Evolutionary conservation across 129 eudicot species (phyloP), one percentile per base, ranked within the genome.

Genomic region (Solidago caesia): DNA sequence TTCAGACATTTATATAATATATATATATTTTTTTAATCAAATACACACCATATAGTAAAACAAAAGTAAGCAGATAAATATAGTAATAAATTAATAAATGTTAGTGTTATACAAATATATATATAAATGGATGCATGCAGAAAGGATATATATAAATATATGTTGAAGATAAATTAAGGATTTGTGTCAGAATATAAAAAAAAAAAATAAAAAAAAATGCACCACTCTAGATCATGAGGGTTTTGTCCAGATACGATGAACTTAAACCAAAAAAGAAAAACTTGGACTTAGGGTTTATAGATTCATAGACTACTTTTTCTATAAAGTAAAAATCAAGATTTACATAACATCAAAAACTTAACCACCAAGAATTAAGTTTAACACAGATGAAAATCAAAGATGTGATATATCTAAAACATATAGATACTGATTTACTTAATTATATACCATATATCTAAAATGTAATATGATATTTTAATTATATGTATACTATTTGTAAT

Each of bases 121-220:
- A 52, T 65, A 66, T 42, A 75, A 44, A 44, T 76, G 52, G 67
- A 67, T 79, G 74, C 83, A 79, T 79, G 78, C 78, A 79, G 69
- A 73, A 79, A 41, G 57, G 44, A 69, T 56, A 49, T 11, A 5
- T 52, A 11, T n/a, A 69, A 47, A 49, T 11, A 5, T 21, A 21
- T 52, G 6, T n/a, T 60, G 64, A 48, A 48, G 72, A 77, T 53
- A 47, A 63, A 64, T 6, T 12, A 27, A 10, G 25, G 62, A 55
- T 55, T 56, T 79, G 49, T 72, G 74, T 56, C 68, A 64, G 73
- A 53, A 69, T 15, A 59, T 5, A 64, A 49, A 51, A 48, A 79
- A 45, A 33, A 16, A 63, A 53, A 5, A 57, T 6, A 39, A 7
- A 4, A 44, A 39, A 7, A 4, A 44, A 27, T 4, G 43, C 45